These are phyloP conservation scores for Eutrema japonicum DNA, from an alignment of 345 rosid species.

Conservation along the genomic window DNA sequence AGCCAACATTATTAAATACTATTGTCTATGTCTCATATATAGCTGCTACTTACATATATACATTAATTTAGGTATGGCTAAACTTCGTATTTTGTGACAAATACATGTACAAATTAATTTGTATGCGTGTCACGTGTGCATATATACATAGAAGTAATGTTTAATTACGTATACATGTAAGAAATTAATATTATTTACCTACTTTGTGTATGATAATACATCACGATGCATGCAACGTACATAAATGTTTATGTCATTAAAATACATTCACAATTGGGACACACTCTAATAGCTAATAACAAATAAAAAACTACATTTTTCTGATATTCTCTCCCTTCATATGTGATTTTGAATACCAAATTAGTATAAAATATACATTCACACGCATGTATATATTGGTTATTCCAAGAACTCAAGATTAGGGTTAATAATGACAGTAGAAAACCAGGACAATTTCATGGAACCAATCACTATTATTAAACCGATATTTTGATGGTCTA, in stretches of 20 bases:
- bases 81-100: neutral
- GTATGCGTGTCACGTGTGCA: neutral
- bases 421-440: neutral
- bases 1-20: conserved; percentile 5
- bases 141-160: conserved; percentile 2
- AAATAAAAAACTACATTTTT: neutral
- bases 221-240: conserved; percentile 34
- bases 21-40: neutral
- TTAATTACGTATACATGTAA: neutral
- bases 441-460: conserved; percentile 6
- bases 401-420: conserved; percentile 6
- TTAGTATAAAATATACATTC: conserved; percentile 4
- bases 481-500: conserved; percentile 19
- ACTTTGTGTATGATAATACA: neutral
- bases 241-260: conserved; percentile 6
- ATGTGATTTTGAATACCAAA: neutral
- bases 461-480: conserved; percentile 28
- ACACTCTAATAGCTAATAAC: neutral
- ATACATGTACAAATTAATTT: neutral
- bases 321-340: neutral
- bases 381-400: neutral
- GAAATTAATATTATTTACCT: neutral
- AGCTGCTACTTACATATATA: too few relatives aligned
- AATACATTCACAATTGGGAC: conserved; percentile 10
- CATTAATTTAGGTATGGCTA: neutral